A percentile compares a stretch with the other conserved stretches of the same genome.
These are phyloP conservation scores for Botryotinia convoluta DNA, from an alignment of 2,329 filamentous ascomycete species.

Conservation along the genomic window DNA sequence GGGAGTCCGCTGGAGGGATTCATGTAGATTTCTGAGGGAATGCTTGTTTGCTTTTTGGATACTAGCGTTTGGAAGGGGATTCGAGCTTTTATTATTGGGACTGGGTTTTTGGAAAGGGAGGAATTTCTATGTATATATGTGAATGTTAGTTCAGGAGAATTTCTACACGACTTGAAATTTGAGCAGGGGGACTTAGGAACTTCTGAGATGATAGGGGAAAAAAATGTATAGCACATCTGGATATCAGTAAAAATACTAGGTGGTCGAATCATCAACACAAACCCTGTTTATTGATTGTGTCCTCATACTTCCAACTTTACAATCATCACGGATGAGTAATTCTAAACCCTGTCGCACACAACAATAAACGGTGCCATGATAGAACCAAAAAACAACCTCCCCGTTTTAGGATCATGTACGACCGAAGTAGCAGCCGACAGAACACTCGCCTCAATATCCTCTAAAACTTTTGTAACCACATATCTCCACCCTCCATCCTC, in stretches of 20 bases:
- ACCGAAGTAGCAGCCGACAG: neutral
- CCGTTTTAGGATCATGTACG: constrained; percentile 10
- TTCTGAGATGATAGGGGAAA: no score
- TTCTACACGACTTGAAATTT: neutral
- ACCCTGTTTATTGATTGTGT: neutral
- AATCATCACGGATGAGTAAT: no score
- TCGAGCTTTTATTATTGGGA: neutral
- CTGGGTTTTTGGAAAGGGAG: neutral
- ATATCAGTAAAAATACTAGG: no score
- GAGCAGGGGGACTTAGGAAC: no score
- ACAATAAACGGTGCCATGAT: neutral
- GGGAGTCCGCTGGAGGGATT: neutral
- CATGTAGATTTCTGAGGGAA: neutral
- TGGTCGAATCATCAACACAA: neutral
- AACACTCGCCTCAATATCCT: constrained; percentile 6
- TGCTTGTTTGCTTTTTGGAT: neutral
- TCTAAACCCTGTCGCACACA: neutral
- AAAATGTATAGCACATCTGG: neutral
- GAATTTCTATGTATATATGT: neutral
- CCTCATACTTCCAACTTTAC: neutral
- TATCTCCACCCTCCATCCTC: neutral
- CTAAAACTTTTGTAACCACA: constrained; percentile 6
- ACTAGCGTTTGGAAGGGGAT: neutral
- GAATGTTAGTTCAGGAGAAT: neutral
- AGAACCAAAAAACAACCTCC: neutral